Evolutionary conservation across 495 filamentous ascomycete species (phyloP).

Genomic region (Neurospora intermedia): DNA sequence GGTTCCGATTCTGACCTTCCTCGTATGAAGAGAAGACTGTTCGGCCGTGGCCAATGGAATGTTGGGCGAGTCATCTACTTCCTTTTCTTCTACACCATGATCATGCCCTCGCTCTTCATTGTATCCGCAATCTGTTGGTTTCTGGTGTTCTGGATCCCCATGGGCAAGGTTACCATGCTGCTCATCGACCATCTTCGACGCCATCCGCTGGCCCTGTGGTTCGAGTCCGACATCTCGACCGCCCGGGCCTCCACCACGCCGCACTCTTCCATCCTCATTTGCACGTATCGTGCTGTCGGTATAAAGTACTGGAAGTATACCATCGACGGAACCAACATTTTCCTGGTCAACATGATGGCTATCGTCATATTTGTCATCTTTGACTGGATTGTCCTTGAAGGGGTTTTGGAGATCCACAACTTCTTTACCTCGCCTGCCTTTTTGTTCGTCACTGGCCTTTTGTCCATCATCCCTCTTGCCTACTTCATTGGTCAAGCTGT

Average conservation of each 20-base stretch:
- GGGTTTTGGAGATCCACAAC: slow-evolving; percentile 53
- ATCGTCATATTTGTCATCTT: slow-evolving; percentile 87
- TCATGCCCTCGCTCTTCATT: slow-evolving; percentile 79
- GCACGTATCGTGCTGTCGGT: slow-evolving; percentile 93
- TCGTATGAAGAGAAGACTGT: slow-evolving; percentile 76
- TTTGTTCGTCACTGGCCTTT: slow-evolving; percentile 72
- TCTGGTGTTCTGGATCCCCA: slow-evolving; percentile 94
- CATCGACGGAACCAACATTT: slow-evolving; percentile 95
- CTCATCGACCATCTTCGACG: slow-evolving; percentile 85
- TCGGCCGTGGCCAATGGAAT: slow-evolving; percentile 94
- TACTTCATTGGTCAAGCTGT: slow-evolving; percentile 99
- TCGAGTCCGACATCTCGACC: slow-evolving; percentile 74
- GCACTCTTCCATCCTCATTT: slow-evolving; percentile 81
- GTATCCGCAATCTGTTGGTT: slow-evolving; percentile 90
- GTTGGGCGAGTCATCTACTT: slow-evolving; percentile 92
- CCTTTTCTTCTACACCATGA: slow-evolving; percentile 86
- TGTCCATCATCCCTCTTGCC: slow-evolving; percentile 92
- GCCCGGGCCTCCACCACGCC: slow-evolving; percentile 56
- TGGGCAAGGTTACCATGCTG: slow-evolving; percentile 89
- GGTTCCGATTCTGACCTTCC: slow-evolving; percentile 34
- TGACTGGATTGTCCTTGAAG: slow-evolving; percentile 71
- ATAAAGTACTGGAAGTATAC: slow-evolving; percentile 99
- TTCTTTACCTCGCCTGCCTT: slow-evolving; percentile 70
- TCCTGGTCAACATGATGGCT: slow-evolving; percentile 90
- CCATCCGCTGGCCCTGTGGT: slow-evolving; percentile 85